Percentiles rank a stretch among this genome's conserved stretches.
Evolutionary conservation across 2,329 filamentous ascomycete species (phyloP).

Genomic region (Aspergillus flavus): DNA sequence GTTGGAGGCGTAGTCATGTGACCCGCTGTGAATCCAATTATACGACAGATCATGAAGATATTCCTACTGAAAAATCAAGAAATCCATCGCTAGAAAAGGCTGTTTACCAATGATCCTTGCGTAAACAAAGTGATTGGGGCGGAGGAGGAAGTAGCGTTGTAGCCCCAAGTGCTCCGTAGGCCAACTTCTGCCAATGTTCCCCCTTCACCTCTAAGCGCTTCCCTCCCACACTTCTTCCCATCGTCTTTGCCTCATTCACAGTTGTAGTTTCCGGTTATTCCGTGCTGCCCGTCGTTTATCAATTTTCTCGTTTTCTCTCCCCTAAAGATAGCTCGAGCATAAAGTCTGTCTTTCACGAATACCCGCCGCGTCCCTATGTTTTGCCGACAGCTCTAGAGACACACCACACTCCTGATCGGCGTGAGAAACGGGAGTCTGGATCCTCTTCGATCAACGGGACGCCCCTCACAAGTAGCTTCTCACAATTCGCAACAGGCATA

Average conservation of each 20-base stretch:
- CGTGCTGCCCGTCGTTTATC: not conserved
- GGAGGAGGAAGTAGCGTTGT: not conserved
- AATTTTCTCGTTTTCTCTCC: not conserved
- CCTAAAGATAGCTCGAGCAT: not conserved
- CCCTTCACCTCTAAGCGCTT: constrained; percentile 12
- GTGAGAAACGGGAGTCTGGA: constrained; percentile 18
- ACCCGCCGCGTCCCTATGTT: constrained; percentile 2
- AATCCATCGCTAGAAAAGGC: not conserved
- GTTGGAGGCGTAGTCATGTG: not conserved
- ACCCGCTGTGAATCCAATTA: not conserved
- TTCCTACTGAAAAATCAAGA: not conserved
- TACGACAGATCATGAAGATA: not conserved
- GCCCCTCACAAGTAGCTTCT: constrained; percentile 9
- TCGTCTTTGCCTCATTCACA: constrained; percentile 11
- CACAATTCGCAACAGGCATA: constrained; percentile 3
- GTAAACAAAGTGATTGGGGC: not conserved
- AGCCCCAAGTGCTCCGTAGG: constrained; percentile 1
- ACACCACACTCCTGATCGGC: constrained; percentile 11
- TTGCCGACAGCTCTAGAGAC: constrained; percentile 11
- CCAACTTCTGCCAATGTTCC: constrained; percentile 4
- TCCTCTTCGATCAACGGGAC: constrained; percentile 17
- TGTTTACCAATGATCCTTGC: no score
- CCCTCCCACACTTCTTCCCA: constrained; percentile 17
- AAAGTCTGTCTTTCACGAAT: not conserved
- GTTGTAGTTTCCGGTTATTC: not conserved